Conservation (phyloP, 1,284 basidiomycete species). For the Malassezia japonica region DNA sequence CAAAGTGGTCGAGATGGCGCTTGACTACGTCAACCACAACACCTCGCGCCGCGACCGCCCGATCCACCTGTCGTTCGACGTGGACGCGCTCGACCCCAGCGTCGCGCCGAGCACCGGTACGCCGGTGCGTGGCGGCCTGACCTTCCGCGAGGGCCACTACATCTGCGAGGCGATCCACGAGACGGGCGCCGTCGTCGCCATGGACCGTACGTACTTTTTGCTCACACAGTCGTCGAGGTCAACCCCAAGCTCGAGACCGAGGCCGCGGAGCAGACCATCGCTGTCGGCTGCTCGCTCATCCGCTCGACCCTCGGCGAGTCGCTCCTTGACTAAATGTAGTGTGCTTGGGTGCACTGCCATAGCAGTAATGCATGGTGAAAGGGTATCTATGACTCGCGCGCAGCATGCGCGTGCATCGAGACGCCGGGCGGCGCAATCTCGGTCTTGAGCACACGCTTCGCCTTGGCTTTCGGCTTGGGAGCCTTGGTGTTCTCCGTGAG, state of each 20-base stretch:
- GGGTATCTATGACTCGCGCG: neutral
- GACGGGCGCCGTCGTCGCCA: slow-evolving; percentile 79
- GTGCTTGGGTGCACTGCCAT: too few relatives aligned
- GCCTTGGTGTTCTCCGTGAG: slow-evolving; percentile 80
- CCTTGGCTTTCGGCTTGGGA: slow-evolving; percentile 44
- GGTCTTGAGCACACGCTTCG: slow-evolving; percentile 41
- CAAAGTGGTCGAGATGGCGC: slow-evolving; percentile 76
- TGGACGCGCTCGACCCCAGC: slow-evolving; percentile 71
- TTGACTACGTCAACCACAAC: slow-evolving; percentile 71
- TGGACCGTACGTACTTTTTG: slow-evolving; percentile 49
- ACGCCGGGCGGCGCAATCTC: slow-evolving; percentile 43
- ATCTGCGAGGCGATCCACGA: slow-evolving; percentile 90
- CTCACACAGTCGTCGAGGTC: slow-evolving; percentile 62
- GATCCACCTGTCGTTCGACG: slow-evolving; percentile 92
- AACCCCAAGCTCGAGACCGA: slow-evolving; percentile 76
- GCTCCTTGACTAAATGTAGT: neutral
- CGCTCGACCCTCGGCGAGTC: slow-evolving; percentile 64
- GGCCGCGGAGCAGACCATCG: slow-evolving; percentile 71
- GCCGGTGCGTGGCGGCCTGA: slow-evolving; percentile 84
- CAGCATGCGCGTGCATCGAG: slow-evolving; percentile 32
- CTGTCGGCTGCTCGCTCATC: slow-evolving; percentile 84
- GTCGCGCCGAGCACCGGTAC: slow-evolving; percentile 94
- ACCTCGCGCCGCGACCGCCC: slow-evolving; percentile 59
- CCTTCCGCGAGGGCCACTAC: slow-evolving; percentile 85
- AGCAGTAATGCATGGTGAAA: too few relatives aligned